A percentile compares a stretch with the other conserved stretches of the same genome.
Conservation (phyloP, 306 rosid genomes). For the Nissolia schottii region DNA sequence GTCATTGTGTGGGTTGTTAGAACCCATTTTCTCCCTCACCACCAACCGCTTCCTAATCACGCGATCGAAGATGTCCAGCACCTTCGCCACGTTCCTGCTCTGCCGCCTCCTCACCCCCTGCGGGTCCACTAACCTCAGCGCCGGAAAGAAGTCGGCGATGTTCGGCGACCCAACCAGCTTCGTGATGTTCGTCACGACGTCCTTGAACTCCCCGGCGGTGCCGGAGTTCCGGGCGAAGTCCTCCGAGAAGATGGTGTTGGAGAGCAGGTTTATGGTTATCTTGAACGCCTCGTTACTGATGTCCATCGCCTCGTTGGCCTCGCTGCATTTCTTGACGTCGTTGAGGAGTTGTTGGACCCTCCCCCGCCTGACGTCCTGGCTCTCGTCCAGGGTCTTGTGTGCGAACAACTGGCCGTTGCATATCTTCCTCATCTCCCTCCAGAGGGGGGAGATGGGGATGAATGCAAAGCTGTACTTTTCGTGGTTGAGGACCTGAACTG, state of each 20-base stretch:
- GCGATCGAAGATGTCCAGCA: neutral
- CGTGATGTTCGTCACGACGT: slow-evolving; percentile 19
- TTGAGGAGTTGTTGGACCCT: slow-evolving; percentile 28
- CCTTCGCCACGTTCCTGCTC: neutral
- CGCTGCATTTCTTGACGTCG: neutral
- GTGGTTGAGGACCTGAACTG: neutral
- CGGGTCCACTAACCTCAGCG: slow-evolving; percentile 29
- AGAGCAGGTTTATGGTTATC: slow-evolving; percentile 21
- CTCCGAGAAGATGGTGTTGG: slow-evolving; percentile 28
- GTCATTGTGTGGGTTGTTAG: neutral
- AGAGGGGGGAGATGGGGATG: slow-evolving; percentile 23
- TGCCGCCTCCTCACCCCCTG: slow-evolving; percentile 20
- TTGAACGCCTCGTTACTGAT: slow-evolving; percentile 29
- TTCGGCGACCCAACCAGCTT: slow-evolving; percentile 36
- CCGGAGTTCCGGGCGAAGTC: slow-evolving; percentile 26
- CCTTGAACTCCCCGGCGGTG: neutral
- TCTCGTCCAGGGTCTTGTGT: slow-evolving; percentile 18
- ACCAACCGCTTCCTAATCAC: slow-evolving; percentile 19
- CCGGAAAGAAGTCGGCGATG: slow-evolving; percentile 31
- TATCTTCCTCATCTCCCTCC: slow-evolving; percentile 36
- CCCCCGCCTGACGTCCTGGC: neutral
- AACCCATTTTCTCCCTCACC: neutral
- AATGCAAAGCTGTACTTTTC: neutral
- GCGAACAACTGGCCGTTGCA: slow-evolving; percentile 29
- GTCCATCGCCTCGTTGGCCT: slow-evolving; percentile 19